A percentile compares a stretch with the other conserved stretches of the same genome.
These are phyloP conservation scores for Sonneratia alba DNA, from an alignment of 345 rosid species.

Conservation along the genomic window DNA sequence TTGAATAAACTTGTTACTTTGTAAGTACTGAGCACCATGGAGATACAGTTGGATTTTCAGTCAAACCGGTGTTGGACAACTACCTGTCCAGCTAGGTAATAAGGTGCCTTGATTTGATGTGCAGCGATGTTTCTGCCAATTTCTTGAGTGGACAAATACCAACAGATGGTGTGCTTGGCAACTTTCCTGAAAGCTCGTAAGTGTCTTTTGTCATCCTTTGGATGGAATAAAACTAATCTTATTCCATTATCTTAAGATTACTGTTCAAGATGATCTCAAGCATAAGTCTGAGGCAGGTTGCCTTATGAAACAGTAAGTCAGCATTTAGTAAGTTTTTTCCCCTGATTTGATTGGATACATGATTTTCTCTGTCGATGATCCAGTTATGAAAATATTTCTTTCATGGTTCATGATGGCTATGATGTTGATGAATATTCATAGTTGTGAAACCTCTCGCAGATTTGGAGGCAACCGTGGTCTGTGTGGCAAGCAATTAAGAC, in stretches of 20 bases:
- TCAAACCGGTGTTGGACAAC: background rate
- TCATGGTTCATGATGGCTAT: background rate
- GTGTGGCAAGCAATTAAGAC: constrained; percentile 78
- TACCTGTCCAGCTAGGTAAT: background rate
- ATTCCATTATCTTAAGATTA: background rate
- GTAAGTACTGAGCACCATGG: constrained; percentile 44
- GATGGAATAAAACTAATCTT: background rate
- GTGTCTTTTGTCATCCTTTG: constrained; percentile 17
- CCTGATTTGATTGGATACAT: background rate
- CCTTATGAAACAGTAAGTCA: background rate
- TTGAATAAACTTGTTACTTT: constrained; percentile 47
- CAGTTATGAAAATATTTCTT: background rate
- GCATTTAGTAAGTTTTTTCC: background rate
- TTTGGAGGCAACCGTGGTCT: constrained; percentile 65
- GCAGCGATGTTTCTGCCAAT: constrained; percentile 85
- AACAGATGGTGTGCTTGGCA: constrained; percentile 53
- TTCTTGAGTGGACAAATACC: constrained; percentile 82
- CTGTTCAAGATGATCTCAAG: background rate
- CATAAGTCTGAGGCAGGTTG: background rate
- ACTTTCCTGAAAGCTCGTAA: constrained; percentile 60
- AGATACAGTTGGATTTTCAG: background rate
- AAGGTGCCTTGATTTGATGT: constrained; percentile 17
- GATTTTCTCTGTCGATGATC: background rate
- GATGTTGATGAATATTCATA: background rate
- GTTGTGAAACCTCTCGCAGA: constrained; percentile 28